phyloP scores from a whole-genome alignment of 2,329 filamentous ascomycete genomes.

The Nemania sp. region DNA sequence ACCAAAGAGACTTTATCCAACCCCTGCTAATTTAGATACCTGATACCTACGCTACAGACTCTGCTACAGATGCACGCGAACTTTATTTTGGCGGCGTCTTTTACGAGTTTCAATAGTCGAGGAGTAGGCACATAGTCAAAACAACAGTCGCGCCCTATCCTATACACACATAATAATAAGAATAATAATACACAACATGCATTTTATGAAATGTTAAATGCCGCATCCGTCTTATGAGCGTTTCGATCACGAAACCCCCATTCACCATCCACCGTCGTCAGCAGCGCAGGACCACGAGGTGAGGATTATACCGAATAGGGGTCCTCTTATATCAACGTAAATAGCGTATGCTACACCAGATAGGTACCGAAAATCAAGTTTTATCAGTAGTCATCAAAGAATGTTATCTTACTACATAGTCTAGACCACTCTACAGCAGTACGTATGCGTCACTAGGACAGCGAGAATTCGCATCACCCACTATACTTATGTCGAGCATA shows the following conservation, averaged over 20 bases:
- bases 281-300: neutral
- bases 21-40: neutral
- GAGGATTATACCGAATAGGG: neutral
- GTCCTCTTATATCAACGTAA: neutral
- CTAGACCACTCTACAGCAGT: neutral
- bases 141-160: neutral
- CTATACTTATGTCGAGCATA: constrained; percentile 6
- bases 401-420: constrained; percentile 20
- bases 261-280: neutral
- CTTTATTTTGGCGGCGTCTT: neutral
- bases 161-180: neutral
- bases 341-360: neutral
- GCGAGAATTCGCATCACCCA: neutral
- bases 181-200: too few relatives aligned
- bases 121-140: neutral
- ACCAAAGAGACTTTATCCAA: neutral
- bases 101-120: neutral
- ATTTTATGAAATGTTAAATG: neutral
- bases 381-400: constrained; percentile 9
- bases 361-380: neutral
- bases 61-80: too few relatives aligned
- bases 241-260: neutral
- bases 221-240: neutral
- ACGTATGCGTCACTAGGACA: constrained; percentile 4
- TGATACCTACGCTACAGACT: neutral